A percentile compares a stretch with the other conserved stretches of the same genome.
Evolutionary conservation across 1,139 yeast genomes (phyloP).

Genomic region (Oligophagozyma castellii): DNA sequence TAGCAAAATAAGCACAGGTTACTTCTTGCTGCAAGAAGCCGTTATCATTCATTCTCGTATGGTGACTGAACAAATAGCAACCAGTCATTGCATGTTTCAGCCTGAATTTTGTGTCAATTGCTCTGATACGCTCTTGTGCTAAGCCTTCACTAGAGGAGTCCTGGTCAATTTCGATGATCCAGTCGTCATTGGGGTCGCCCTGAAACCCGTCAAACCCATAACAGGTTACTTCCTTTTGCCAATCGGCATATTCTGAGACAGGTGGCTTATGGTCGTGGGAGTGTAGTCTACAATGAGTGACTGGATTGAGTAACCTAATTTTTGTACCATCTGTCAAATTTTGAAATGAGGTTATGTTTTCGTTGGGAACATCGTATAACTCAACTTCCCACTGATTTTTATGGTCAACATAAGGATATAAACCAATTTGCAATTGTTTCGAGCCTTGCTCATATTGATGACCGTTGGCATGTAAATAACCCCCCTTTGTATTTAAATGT

Average conservation of each 20-base stretch:
- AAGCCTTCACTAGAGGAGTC: constrained; percentile 40
- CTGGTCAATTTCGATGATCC: constrained; percentile 73
- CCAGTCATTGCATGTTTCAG: constrained; percentile 85
- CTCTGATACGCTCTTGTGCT: constrained; percentile 53
- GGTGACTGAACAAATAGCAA: constrained; percentile 77
- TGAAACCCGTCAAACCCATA: constrained; percentile 84
- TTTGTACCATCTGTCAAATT: constrained; percentile 66
- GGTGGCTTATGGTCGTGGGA: constrained; percentile 95
- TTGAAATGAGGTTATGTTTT: constrained; percentile 37
- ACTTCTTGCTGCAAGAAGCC: constrained; percentile 97
- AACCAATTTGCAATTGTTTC: constrained; percentile 83
- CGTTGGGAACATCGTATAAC: constrained; percentile 20
- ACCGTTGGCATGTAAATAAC: constrained; percentile 86
- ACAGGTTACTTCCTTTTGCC: constrained; percentile 90
- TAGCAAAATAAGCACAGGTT: constrained; percentile 77
- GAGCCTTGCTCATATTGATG: constrained; percentile 83
- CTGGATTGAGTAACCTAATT: constrained; percentile 60
- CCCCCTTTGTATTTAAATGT: constrained; percentile 80
- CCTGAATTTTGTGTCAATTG: constrained; percentile 74
- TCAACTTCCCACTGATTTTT: constrained; percentile 76
- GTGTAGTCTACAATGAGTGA: constrained; percentile 72
- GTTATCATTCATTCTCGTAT: constrained; percentile 84
- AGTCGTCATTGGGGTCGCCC: constrained; percentile 95
- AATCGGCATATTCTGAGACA: constrained; percentile 69
- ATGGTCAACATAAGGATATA: constrained; percentile 79